Base-by-base conservation (phyloP, 2,329 filamentous ascomycete species). In the Ophiosphaerella herpotricha region DNA sequence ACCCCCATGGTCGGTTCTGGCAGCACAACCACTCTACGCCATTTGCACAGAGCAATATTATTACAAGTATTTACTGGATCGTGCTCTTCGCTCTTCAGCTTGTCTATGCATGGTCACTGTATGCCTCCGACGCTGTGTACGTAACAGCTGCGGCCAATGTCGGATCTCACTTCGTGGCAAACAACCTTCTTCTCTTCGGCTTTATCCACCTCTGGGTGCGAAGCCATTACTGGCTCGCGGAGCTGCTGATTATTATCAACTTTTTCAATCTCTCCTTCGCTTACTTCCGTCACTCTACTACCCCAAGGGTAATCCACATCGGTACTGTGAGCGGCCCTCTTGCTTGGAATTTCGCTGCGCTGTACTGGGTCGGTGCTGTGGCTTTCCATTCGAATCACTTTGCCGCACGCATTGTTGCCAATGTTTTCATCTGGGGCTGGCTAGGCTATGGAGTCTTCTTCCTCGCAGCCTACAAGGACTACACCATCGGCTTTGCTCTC, bases 351-450 rank as follows among this genome's bases (percentile, higher is more conserved):
- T 89, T 94, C 67, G 85, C 93, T 12, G 88, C 89, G 26, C 80
- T 96, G 45, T 93, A 92, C 79, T 96, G 90, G 90, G 90, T 91
- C 62, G 91, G 91, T 7, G 90, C 91, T 16, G 86, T 92, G 40
- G 89, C 89, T 69, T 83, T 93, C 21, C 80, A 90, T 67, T 81
- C 85, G 7, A 77, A 86, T 49, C 82, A 78, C 50, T 73, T 91
- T 4, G 80, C 87, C 2, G 87, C 89, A n/a, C 80, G 90, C 40
- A 86, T 96, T 59, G 83, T 94, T 21, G 91, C 89, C 43, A 96
- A 96, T 68, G 79, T 96, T 59, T 91, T 91, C 62, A 89, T 96
- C 66, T 96, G 91, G 91, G 85, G 86, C 23, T 86, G 93, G 56
- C 77, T 93, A 35, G 84, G 82, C 1, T 89, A 91, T 64, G 91